Conservation (phyloP, 495 filamentous ascomycete genomes). For the Podospora sp. region DNA sequence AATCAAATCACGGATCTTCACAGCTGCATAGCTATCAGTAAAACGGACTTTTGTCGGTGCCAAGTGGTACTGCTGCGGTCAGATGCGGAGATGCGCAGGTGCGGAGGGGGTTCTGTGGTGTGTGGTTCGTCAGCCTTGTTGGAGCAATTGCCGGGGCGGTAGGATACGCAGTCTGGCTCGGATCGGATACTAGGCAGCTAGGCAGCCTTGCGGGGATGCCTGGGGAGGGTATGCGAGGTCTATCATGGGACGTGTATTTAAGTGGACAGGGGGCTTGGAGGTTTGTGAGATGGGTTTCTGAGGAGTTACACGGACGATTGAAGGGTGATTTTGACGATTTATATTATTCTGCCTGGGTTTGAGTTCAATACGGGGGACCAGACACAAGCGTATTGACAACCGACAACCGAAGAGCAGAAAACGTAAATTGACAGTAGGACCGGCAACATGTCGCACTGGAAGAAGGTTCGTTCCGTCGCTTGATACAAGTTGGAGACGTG, state of each 20-base stretch:
- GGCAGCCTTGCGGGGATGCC: background rate
- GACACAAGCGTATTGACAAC: too few relatives aligned
- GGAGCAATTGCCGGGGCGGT: background rate
- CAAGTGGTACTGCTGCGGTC: background rate
- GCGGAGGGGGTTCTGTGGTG: background rate
- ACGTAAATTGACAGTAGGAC: too few relatives aligned
- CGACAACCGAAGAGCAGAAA: too few relatives aligned
- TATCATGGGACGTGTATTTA: too few relatives aligned
- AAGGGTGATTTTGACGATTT: too few relatives aligned
- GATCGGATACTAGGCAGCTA: background rate
- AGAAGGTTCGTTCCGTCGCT: background rate
- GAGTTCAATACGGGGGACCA: too few relatives aligned
- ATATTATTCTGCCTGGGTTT: too few relatives aligned
- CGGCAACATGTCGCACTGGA: background rate
- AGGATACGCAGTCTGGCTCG: too few relatives aligned
- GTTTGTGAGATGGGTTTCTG: too few relatives aligned
- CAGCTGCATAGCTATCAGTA: background rate
- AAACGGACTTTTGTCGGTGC: background rate
- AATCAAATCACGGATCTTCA: background rate
- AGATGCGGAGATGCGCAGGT: background rate
- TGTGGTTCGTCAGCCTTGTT: background rate
- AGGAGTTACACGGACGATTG: too few relatives aligned
- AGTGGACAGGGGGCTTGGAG: too few relatives aligned
- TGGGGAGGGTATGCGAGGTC: background rate
- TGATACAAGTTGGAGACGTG: background rate